These are phyloP conservation scores for Penicillium palitans DNA, from an alignment of 2,329 filamentous ascomycete species.

Conservation along the genomic window DNA sequence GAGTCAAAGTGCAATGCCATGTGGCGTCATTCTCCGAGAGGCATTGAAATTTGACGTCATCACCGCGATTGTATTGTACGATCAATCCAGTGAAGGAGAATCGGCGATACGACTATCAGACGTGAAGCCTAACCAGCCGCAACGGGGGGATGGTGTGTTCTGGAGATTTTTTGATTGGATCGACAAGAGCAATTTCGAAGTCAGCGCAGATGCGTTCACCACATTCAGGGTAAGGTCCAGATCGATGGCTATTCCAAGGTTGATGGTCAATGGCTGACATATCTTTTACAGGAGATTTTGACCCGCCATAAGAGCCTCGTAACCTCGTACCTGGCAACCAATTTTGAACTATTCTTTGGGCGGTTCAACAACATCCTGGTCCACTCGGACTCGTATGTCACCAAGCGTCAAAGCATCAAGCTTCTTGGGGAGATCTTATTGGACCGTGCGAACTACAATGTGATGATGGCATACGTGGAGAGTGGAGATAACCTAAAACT, in stretches of 20 bases:
- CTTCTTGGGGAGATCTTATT: constrained; percentile 91
- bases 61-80: constrained; percentile 87
- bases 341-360: constrained; percentile 91
- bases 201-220: constrained; percentile 95
- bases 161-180: constrained; percentile 99
- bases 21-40: constrained; percentile 84
- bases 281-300: constrained; percentile 71
- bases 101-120: constrained; percentile 73
- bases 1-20: constrained; percentile 86
- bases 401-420: constrained; percentile 97
- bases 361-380: constrained; percentile 86
- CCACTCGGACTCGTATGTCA: constrained; percentile 94
- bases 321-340: constrained; percentile 79
- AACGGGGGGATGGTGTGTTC: constrained; percentile 82
- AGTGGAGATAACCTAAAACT: constrained; percentile 94
- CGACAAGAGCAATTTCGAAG: constrained; percentile 92
- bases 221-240: constrained; percentile 77
- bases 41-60: constrained; percentile 89
- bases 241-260: neutral
- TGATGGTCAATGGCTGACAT: neutral
- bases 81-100: constrained; percentile 75
- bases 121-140: constrained; percentile 72
- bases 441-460: constrained; percentile 92
- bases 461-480: constrained; percentile 98
- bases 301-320: constrained; percentile 93